These are phyloP conservation scores for Xylaria sp. DNA, from an alignment of 2,329 filamentous ascomycete species.

Conservation along the genomic window DNA sequence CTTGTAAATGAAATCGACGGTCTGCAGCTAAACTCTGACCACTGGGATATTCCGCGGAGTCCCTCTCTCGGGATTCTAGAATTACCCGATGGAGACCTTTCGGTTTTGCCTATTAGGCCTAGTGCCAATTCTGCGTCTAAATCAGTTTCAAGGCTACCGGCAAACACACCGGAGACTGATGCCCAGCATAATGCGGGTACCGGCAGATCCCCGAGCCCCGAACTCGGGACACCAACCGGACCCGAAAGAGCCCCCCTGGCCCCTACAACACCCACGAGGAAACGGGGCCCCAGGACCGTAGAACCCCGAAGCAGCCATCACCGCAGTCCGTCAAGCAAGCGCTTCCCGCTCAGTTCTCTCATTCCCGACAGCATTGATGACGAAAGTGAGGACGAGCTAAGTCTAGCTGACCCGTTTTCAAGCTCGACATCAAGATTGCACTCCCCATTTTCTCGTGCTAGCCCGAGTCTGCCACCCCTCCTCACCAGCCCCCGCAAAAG, in stretches of 20 bases:
- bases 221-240: conserved; percentile 33
- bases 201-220: conserved; percentile 34
- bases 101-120: not conserved
- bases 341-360: conserved; percentile 43
- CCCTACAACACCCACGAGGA: conserved; percentile 35
- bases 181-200: not conserved
- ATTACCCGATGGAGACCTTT: conserved; percentile 22
- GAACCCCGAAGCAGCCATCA: conserved; percentile 10
- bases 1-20: conserved; percentile 17
- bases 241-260: conserved; percentile 5
- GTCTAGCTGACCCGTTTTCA: conserved; percentile 36
- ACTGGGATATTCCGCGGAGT: conserved; percentile 17
- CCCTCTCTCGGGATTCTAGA: conserved; percentile 25
- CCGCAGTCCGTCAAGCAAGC: conserved; percentile 34
- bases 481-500: conserved; percentile 36
- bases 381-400: conserved; percentile 43
- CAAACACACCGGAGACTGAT: conserved; percentile 1
- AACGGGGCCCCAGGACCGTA: conserved; percentile 16
- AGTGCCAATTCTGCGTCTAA: not conserved
- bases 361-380: conserved; percentile 40
- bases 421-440: conserved; percentile 22
- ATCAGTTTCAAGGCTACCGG: not conserved
- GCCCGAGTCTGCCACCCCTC: conserved; percentile 22
- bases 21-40: conserved; percentile 11
- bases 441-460: conserved; percentile 27